phyloP scores from a whole-genome alignment of 2,329 filamentous ascomycete genomes.

The Gaeumannomyces tritici region DNA sequence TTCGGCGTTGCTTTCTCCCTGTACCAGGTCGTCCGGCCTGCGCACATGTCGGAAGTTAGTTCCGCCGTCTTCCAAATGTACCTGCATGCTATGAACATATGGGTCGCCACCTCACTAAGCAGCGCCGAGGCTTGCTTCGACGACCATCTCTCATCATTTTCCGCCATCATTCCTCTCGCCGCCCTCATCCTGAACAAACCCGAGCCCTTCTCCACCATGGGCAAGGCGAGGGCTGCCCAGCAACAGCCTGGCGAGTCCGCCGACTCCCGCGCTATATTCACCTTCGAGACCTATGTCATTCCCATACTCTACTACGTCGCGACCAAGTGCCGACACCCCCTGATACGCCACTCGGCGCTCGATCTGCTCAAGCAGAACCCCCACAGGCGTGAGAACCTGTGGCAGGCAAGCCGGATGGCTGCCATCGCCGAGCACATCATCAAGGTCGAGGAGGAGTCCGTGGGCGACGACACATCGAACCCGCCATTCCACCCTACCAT shows the following conservation, averaged over 20 bases:
- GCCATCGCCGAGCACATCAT: constrained; percentile 23
- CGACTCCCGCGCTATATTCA: constrained; percentile 15
- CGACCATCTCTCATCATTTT: constrained; percentile 19
- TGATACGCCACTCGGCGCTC: constrained; percentile 24
- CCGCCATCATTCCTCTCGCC: constrained; percentile 23
- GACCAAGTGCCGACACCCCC: constrained; percentile 27
- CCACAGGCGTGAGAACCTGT: constrained; percentile 25
- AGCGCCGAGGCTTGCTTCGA: constrained; percentile 21
- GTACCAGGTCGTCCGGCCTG: constrained; percentile 12
- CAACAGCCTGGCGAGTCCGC: neutral
- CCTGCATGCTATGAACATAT: constrained; percentile 20
- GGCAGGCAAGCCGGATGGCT: constrained; percentile 20
- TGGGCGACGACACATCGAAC: neutral
- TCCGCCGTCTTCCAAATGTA: constrained; percentile 23
- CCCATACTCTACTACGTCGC: constrained; percentile 27
- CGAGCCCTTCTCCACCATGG: neutral
- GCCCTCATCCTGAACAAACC: constrained; percentile 15
- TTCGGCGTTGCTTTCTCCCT: constrained; percentile 21
- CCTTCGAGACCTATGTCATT: constrained; percentile 28
- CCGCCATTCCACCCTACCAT: neutral
- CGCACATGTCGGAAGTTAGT: constrained; percentile 8
- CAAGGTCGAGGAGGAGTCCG: constrained; percentile 21
- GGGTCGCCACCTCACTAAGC: constrained; percentile 21
- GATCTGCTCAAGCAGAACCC: constrained; percentile 18
- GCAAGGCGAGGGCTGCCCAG: neutral